Conservation (phyloP, 768 basidiomycete species). For the Dacryopinax primogenitus region DNA sequence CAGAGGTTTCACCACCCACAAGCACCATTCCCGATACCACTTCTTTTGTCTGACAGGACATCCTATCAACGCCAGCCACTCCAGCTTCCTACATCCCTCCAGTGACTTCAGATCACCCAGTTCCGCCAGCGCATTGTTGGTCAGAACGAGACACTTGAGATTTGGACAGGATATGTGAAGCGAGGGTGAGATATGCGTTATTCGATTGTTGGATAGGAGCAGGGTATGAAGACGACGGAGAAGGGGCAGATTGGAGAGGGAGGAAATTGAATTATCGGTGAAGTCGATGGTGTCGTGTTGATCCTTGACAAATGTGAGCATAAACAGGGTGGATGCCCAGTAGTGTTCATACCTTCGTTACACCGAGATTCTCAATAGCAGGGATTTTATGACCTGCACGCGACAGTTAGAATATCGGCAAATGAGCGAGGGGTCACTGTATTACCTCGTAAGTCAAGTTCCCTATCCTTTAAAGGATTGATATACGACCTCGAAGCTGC, state of each 20-base stretch:
- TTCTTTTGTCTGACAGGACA: conserved; percentile 83
- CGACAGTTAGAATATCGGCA: background rate
- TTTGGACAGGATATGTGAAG: conserved; percentile 75
- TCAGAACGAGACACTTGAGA: conserved; percentile 68
- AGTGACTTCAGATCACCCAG: conserved; percentile 77
- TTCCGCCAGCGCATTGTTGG: conserved; percentile 67
- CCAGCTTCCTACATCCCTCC: conserved; percentile 53
- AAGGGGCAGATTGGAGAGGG: conserved; percentile 73
- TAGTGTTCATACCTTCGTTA: conserved; percentile 54
- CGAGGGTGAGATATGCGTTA: conserved; percentile 68
- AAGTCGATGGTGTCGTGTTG: conserved; percentile 90
- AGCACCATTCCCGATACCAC: conserved; percentile 95
- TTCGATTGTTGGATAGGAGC: conserved; percentile 79
- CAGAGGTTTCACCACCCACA: conserved; percentile 72
- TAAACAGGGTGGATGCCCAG: conserved; percentile 8
- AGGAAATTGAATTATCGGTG: conserved; percentile 77
- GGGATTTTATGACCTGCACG: conserved; percentile 79
- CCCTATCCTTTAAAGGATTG: conserved; percentile 76
- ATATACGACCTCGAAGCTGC: conserved; percentile 65
- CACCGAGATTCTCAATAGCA: conserved; percentile 90
- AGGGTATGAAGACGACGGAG: conserved; percentile 74
- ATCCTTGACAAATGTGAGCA: conserved; percentile 39
- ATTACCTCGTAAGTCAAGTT: conserved; percentile 81
- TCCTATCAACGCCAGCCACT: conserved; percentile 63
- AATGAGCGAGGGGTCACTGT: conserved; percentile 2